These are phyloP conservation scores for Fusarium albidum DNA, from an alignment of 2,329 filamentous ascomycete genomes.

Conservation along the genomic window DNA sequence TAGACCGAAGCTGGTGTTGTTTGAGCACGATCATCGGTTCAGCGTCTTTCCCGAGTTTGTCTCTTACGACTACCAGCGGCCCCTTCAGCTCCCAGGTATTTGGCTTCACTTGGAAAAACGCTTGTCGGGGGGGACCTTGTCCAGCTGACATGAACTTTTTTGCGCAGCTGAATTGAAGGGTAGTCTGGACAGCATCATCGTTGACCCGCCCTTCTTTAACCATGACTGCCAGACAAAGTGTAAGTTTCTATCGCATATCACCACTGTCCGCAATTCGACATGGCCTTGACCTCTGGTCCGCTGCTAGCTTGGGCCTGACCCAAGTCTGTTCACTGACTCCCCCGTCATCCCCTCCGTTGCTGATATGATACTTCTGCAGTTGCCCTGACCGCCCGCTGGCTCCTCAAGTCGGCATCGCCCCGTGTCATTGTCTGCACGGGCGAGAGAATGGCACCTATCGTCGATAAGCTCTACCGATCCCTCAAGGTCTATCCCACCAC, in stretches of 20 bases:
- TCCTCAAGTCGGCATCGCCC: slow-evolving; percentile 58
- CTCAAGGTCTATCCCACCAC: slow-evolving; percentile 70
- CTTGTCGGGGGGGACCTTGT: background rate
- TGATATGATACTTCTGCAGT: slow-evolving; percentile 52
- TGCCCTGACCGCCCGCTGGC: slow-evolving; percentile 78
- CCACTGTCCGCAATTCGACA: background rate
- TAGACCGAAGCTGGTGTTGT: slow-evolving; percentile 67
- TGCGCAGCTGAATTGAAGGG: slow-evolving; percentile 64
- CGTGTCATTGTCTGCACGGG: slow-evolving; percentile 76
- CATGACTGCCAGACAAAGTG: slow-evolving; percentile 84
- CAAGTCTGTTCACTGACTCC: background rate
- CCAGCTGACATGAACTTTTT: background rate
- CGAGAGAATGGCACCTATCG: slow-evolving; percentile 74
- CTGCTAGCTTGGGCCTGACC: background rate
- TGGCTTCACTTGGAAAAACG: background rate
- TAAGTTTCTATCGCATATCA: slow-evolving; percentile 44
- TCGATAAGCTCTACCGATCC: slow-evolving; percentile 72
- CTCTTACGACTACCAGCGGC: slow-evolving; percentile 76
- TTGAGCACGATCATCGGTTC: slow-evolving; percentile 81
- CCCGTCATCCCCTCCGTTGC: slow-evolving; percentile 8
- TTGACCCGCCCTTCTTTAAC: slow-evolving; percentile 82
- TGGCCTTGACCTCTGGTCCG: too few species aligned
- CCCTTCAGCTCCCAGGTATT: slow-evolving; percentile 69
- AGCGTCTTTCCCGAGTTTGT: slow-evolving; percentile 77
- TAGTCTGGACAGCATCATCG: slow-evolving; percentile 73